These are phyloP conservation scores for Diphasiastrum complanatum DNA, from an alignment of 83 land plant species.

Conservation along the genomic window DNA sequence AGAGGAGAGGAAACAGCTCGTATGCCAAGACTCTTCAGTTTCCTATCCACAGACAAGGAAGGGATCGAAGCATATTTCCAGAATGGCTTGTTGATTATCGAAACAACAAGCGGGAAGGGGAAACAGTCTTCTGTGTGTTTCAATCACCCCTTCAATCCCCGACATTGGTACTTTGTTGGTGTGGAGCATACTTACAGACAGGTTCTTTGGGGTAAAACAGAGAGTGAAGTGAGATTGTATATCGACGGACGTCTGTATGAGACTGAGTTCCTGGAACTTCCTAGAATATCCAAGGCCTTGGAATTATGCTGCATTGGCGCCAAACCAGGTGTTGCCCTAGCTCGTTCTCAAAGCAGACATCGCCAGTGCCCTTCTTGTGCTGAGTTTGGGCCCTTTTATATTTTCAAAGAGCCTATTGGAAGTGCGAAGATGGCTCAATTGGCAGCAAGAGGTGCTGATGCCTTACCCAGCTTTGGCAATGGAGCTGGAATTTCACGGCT, in stretches of 20 bases:
- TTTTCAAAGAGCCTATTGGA: constrained; percentile 96
- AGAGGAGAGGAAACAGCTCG: constrained; percentile 96
- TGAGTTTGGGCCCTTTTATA: constrained; percentile 95
- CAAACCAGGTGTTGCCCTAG: constrained; percentile 95
- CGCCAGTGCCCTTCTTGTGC: constrained; percentile 95
- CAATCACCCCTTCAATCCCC: constrained; percentile 85
- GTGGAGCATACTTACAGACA: constrained; percentile 82
- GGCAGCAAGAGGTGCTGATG: constrained; percentile 92
- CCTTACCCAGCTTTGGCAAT: constrained; percentile 76
- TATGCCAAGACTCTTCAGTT: constrained; percentile 96
- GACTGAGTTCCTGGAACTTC: constrained; percentile 81
- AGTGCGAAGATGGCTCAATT: constrained; percentile 74
- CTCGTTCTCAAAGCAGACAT: constrained; percentile 86
- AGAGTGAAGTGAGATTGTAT: constrained; percentile 88
- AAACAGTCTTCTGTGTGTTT: constrained; percentile 89
- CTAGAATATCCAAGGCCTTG: constrained; percentile 82
- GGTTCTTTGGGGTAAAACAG: constrained; percentile 70
- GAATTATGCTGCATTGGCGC: constrained; percentile 96
- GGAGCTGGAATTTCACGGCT: constrained; percentile 80
- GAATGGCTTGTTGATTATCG: constrained; percentile 93
- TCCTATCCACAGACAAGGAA: constrained; percentile 86
- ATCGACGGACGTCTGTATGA: constrained; percentile 82
- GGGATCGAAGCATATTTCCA: constrained; percentile 95
- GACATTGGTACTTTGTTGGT: constrained; percentile 93
- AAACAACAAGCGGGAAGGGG: constrained; percentile 69